A percentile compares a stretch with the other conserved stretches of the same genome.
These are phyloP conservation scores for Leccinum sublutescens DNA, from an alignment of 768 basidiomycete species.

Conservation along the genomic window DNA sequence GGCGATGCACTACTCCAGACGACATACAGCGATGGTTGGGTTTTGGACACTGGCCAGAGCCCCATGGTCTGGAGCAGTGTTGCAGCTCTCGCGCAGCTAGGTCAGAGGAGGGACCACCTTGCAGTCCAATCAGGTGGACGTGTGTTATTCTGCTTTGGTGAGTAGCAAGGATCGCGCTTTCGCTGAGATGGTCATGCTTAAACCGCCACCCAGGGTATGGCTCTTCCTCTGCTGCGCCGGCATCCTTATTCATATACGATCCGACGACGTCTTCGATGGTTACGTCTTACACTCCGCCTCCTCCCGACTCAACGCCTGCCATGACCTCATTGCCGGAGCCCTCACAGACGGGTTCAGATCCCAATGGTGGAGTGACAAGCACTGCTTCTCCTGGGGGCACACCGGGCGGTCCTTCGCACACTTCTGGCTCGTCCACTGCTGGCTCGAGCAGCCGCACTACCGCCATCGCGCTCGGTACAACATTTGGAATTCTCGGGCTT, in stretches of 20 bases:
- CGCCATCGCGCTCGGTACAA: constrained; percentile 60
- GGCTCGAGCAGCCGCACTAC: constrained; percentile 30
- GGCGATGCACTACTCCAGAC: constrained; percentile 54
- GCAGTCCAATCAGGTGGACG: constrained; percentile 58
- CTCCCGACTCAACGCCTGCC: constrained; percentile 28
- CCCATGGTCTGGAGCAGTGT: constrained; percentile 62
- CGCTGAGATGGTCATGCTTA: constrained; percentile 16
- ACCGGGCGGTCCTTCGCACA: constrained; percentile 15
- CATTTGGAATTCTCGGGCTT: constrained; percentile 59
- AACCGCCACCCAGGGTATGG: constrained; percentile 26
- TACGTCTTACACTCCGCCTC: constrained; percentile 38
- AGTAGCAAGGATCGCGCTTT: constrained; percentile 25
- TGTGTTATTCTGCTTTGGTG: constrained; percentile 79
- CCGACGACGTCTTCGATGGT: constrained; percentile 38
- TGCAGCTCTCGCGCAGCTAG: constrained; percentile 53
- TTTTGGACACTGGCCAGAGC: constrained; percentile 54
- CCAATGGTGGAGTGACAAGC: constrained; percentile 8
- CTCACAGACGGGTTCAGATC: constrained; percentile 29
- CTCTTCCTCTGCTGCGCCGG: constrained; percentile 41
- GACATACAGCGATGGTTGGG: constrained; percentile 67
- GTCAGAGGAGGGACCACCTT: constrained; percentile 69
- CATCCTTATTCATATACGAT: constrained; percentile 55
- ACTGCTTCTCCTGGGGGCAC: constrained; percentile 10
- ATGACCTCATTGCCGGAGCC: constrained; percentile 36
- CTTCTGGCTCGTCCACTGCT: constrained; percentile 12